Evolutionary conservation across 352 stramenopile species (phyloP), one percentile per base, ranked within the genome.

Genomic region (Phytopythium aichiense): DNA sequence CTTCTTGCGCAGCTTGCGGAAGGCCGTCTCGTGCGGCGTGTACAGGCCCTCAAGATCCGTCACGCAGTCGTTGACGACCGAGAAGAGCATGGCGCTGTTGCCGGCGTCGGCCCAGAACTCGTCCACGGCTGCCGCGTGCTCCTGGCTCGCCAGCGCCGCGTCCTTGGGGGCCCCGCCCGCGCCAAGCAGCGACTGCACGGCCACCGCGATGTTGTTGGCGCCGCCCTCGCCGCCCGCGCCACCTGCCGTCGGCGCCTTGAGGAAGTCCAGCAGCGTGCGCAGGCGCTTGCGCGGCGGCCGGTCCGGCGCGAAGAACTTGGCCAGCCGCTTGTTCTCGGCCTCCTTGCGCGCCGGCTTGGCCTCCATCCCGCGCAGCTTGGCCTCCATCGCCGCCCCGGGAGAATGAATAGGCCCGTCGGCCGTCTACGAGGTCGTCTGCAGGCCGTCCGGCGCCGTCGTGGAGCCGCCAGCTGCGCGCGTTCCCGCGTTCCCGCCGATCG

Each of bases 231-330:
- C 43, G 12, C 72, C 67, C 0, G 76, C 58, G 46, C 60, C 62
- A 48, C 65, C 66, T 8, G 65, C 70, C 0, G 77, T 64, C 28
- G 75, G 67, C 25, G 75, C 81, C 72, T 92, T 91, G 33, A 95
- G 73, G 67, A 92, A 95, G 61, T 95, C 87, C 58, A 95, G 68
- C 56, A 93, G 64, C 42, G 81, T 94, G 60, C 81, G 82, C 63
- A 95, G 70, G 8, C 87, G 85, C 74, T 95, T 95, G 57, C 87
- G 85, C 30, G 85, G 85, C 30, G 86, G 84, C 1, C 87, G 82
- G 65, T 94, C 87, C 38, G 84, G 65, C 25, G 84, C 80, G 62
- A 87, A 96, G 80, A 96, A 96, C 71, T 93, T 93, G 60, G 79
- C 80, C 38, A 96, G 78, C 12, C 86, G 85, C 77, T 94, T 93